Conservation (phyloP, 1,139 yeast genomes). For the Saccharomyces pastorianus region DNA sequence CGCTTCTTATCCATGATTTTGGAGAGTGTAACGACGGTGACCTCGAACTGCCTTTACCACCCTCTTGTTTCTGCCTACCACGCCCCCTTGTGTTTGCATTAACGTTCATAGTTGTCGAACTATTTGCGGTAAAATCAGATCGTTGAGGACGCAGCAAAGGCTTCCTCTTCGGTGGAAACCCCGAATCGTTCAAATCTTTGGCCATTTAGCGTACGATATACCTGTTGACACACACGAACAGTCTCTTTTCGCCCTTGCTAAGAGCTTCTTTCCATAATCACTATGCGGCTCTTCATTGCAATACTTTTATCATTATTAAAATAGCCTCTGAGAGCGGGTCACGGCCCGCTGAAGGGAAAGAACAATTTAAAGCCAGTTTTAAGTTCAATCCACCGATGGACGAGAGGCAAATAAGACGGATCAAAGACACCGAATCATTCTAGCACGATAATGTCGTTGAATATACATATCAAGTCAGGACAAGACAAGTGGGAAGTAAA, state of each 20-base stretch:
- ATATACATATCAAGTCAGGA: constrained; percentile 41
- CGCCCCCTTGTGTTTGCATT: constrained; percentile 3
- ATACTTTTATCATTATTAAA: not conserved
- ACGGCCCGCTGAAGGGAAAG: not conserved
- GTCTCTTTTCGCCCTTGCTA: not conserved
- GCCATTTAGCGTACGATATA: not conserved
- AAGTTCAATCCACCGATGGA: not conserved
- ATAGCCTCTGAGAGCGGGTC: not conserved
- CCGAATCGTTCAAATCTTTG: not conserved
- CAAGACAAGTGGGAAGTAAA: constrained; percentile 69
- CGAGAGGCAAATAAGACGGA: not conserved
- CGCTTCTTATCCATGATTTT: constrained; percentile 19
- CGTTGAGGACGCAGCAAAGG: not conserved
- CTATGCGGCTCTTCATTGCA: not conserved
- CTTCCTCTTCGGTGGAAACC: not conserved
- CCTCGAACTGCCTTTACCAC: not conserved
- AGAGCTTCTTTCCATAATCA: not conserved
- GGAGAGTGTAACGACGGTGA: constrained; percentile 5
- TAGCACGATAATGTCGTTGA: constrained; percentile 19
- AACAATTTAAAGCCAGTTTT: not conserved
- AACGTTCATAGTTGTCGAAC: not conserved
- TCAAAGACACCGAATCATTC: not conserved
- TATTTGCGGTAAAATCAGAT: not conserved
- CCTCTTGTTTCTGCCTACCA: constrained; percentile 3
- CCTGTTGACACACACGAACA: not conserved